These are phyloP conservation scores for Pseudogymnoascus sp. DNA, from an alignment of 2,329 filamentous ascomycete species.

Conservation along the genomic window DNA sequence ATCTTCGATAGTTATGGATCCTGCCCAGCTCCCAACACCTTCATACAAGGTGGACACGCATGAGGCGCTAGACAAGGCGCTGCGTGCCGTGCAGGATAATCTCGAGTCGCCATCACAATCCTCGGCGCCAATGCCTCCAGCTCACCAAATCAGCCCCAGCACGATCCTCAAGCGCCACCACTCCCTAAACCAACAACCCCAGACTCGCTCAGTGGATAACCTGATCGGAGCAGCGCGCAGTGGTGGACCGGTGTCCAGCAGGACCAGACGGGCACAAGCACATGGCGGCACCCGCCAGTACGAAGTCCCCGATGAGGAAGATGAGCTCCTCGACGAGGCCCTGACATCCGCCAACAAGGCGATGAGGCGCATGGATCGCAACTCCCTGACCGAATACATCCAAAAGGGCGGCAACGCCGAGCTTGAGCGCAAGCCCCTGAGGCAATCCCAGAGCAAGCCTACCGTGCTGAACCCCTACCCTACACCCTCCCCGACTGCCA, in stretches of 20 bases:
- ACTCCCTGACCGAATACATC: constrained; percentile 18
- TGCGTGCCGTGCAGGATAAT: constrained; percentile 47
- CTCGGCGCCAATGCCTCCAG: constrained; percentile 42
- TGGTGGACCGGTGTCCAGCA: constrained; percentile 61
- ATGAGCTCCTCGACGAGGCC: constrained; percentile 88
- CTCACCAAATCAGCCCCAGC: constrained; percentile 43
- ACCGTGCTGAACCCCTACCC: constrained; percentile 56
- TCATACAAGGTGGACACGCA: constrained; percentile 49
- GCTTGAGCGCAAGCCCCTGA: constrained; percentile 40
- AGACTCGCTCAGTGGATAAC: constrained; percentile 55
- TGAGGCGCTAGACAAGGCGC: constrained; percentile 53
- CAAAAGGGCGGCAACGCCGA: constrained; percentile 20
- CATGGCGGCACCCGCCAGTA: constrained; percentile 73
- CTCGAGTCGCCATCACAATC: constrained; percentile 34
- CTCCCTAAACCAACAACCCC: constrained; percentile 48
- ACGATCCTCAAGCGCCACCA: constrained; percentile 57
- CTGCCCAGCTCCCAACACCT: constrained; percentile 37
- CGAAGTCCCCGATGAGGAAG: constrained; percentile 92
- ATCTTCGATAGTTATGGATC: constrained; percentile 73
- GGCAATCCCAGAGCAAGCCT: constrained; percentile 59
- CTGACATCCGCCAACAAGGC: constrained; percentile 70
- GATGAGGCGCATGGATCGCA: constrained; percentile 59
- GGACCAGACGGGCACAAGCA: constrained; percentile 72
- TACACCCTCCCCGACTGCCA: constrained; percentile 71
- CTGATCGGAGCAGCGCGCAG: constrained; percentile 48